Base-by-base conservation (phyloP, 2,329 filamentous ascomycete genomes). In the Cercospora sp. region DNA sequence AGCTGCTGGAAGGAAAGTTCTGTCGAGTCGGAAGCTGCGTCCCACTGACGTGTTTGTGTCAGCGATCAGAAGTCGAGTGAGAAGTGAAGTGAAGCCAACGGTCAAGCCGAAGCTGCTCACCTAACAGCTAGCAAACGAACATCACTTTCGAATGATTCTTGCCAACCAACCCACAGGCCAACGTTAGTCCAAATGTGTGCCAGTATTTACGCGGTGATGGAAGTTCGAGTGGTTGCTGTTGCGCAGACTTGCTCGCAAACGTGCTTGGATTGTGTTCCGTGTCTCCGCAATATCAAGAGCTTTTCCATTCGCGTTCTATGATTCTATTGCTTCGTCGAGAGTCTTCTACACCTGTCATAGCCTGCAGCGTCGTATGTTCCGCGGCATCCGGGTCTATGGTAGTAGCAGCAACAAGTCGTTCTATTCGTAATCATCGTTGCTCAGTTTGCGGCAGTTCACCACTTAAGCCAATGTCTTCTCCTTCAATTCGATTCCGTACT, bases 401-500 rank as follows among this genome's bases (percentile, higher is more conserved):
- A 26, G 23, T 16, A 53, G 48, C 13, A 53, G 23, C 48, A 53
- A 53, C 23, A 53, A 8, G 48, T 28, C 48, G 48, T 59, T 59
- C 55, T 59, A 33, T 26, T 59, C 55, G 26, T 59, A 33, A 33
- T 59, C 18, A 36, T 31, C 55, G 8, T 59, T 30, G 55, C 31
- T 10, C 28, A 59, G 18, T 30, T 18, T 31, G 30, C 28, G 33
- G 55, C 5, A n/a, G 2, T 20, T 20, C 28, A 16, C n/a, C 55
- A 20, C 55, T 33, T n/a, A 76, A 26, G 75, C 75, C 51, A 76
- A 20, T n/a, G 80, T 88, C 86, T 92, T 91, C 84, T 93, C 90
- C 73, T 85, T 87, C 82, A 91, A 86, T 79, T 86, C 85, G 75
- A 93, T 92, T 51, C 88, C 90, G 74, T 93, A 91, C 78, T 91